Percentiles rank a stretch among this genome's conserved stretches.
Conservation (phyloP, 495 filamentous ascomycete genomes). For the Xylaria bambusicola region DNA sequence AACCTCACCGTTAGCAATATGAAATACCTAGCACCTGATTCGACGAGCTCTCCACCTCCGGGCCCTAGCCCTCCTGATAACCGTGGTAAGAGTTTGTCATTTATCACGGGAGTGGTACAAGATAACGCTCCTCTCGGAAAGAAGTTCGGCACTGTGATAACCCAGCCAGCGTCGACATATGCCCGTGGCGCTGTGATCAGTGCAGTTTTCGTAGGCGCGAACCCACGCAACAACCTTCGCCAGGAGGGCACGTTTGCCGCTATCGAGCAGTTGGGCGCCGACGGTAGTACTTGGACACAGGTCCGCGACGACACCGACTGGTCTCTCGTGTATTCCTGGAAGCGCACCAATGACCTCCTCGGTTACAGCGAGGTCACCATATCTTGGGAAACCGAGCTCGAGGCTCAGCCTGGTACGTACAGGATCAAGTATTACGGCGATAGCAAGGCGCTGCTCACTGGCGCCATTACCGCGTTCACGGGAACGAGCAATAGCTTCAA, state of each 20-base stretch:
- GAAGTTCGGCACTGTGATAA: constrained; percentile 68
- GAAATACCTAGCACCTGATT: constrained; percentile 62
- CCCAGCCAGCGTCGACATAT: constrained; percentile 60
- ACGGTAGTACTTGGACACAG: constrained; percentile 59
- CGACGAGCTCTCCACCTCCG: constrained; percentile 47
- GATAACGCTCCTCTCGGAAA: constrained; percentile 68
- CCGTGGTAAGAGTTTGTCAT: constrained; percentile 67
- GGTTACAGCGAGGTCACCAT: constrained; percentile 79
- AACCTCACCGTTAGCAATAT: constrained; percentile 74
- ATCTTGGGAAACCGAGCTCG: constrained; percentile 71
- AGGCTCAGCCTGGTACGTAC: constrained; percentile 66
- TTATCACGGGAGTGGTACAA: constrained; percentile 78
- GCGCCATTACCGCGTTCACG: constrained; percentile 69
- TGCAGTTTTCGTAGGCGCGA: constrained; percentile 81
- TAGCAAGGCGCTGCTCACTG: constrained; percentile 63
- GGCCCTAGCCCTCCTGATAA: constrained; percentile 81
- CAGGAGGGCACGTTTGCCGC: constrained; percentile 79
- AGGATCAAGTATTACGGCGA: constrained; percentile 86
- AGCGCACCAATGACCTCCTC: constrained; percentile 66
- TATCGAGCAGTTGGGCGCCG: constrained; percentile 63
- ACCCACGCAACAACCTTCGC: constrained; percentile 85
- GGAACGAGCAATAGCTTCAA: constrained; percentile 69
- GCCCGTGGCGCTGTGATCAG: constrained; percentile 62
- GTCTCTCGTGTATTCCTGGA: constrained; percentile 80
- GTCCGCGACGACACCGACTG: constrained; percentile 78